Evolutionary conservation across 306 rosid species (phyloP).

Genomic region (Betula pendula): DNA sequence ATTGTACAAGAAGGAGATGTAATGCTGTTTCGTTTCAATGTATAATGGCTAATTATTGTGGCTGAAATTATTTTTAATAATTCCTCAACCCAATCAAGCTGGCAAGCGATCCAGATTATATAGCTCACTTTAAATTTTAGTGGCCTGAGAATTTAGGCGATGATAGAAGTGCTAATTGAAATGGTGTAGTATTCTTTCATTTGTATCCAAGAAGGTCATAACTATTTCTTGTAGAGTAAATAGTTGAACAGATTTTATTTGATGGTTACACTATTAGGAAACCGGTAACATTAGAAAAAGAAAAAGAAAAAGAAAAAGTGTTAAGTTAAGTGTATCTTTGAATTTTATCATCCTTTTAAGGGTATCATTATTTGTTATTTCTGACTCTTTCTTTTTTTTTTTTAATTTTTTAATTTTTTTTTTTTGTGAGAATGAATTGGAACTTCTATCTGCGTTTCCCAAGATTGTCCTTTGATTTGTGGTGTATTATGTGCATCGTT

Average conservation of each 20-base stretch:
- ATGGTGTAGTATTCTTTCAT: background rate
- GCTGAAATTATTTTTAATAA: background rate
- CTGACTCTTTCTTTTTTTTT: background rate
- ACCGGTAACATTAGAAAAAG: background rate
- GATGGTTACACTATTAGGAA: slow-evolving; percentile 1
- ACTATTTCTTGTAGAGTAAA: slow-evolving; percentile 29
- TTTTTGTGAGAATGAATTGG: background rate
- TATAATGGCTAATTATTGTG: slow-evolving; percentile 37
- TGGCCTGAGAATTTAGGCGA: background rate
- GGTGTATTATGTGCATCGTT: no score
- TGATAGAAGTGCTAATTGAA: background rate
- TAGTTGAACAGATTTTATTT: background rate
- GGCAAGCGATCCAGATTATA: background rate
- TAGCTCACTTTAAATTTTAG: background rate
- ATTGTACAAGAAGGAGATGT: slow-evolving; percentile 93
- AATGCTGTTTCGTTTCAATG: slow-evolving; percentile 94
- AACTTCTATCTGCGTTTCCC: background rate
- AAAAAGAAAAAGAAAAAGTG: background rate
- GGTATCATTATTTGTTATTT: background rate
- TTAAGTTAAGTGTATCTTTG: background rate
- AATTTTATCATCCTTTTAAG: background rate
- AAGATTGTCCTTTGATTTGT: background rate
- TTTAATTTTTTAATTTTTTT: background rate
- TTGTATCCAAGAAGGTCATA: background rate
- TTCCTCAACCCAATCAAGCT: slow-evolving; percentile 1